Conservation (phyloP, 306 rosid species). For the Crataegus laevigata region DNA sequence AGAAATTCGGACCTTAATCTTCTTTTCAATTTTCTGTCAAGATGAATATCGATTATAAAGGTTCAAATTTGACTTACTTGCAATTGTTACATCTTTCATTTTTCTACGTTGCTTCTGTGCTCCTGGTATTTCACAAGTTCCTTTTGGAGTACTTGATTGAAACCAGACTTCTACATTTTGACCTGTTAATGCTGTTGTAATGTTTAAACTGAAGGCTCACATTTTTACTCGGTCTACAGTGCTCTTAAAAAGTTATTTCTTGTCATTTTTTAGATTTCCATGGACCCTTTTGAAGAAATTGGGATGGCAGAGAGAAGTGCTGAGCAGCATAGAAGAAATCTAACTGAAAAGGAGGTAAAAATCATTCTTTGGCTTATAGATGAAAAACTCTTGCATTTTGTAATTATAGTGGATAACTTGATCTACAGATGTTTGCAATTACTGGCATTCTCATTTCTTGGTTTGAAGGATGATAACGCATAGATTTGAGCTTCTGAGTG, state of each 20-base stretch:
- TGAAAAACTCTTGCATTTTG: neutral
- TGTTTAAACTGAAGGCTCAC: constrained; percentile 2
- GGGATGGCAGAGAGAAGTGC: constrained; percentile 62
- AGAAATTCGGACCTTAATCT: neutral
- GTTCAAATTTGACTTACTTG: neutral
- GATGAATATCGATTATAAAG: neutral
- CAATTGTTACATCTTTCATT: neutral
- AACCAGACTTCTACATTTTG: neutral
- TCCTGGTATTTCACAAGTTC: neutral
- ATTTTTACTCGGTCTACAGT: constrained; percentile 12
- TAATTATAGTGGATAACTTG: neutral
- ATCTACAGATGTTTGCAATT: neutral
- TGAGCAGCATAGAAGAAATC: constrained; percentile 74
- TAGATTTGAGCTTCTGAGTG: neutral
- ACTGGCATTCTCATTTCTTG: neutral
- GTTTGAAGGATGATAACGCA: neutral
- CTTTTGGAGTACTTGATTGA: neutral
- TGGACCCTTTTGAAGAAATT: constrained; percentile 91
- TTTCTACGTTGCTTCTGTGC: neutral
- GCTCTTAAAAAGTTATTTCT: constrained; percentile 5
- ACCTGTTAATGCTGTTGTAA: neutral
- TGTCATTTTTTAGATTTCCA: constrained; percentile 41
- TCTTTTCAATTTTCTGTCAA: neutral
- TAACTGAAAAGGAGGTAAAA: constrained; percentile 76
- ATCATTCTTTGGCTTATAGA: constrained; percentile 1